Percentiles rank a stretch among this genome's conserved stretches.
Evolutionary conservation across 202 grass and related monocot genomes (phyloP).

Genomic region (Digitaria exilis): DNA sequence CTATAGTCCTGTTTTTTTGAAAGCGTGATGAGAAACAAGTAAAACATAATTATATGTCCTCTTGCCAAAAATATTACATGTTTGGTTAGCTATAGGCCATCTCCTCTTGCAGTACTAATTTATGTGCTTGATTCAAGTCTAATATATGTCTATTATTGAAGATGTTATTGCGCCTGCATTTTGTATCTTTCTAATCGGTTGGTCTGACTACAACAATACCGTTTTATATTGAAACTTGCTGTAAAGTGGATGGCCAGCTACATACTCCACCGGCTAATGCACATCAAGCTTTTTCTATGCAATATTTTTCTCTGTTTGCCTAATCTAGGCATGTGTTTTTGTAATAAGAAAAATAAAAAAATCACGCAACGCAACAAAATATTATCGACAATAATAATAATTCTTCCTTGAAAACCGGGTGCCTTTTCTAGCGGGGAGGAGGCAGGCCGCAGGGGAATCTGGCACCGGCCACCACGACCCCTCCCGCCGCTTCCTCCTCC

Average conservation of each 20-base stretch:
- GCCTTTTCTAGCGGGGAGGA: slow-evolving; percentile 27
- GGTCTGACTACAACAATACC: neutral
- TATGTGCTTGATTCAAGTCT: neutral
- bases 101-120: neutral
- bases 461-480: slow-evolving; percentile 30
- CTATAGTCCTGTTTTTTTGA: neutral
- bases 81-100: neutral
- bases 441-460: slow-evolving; percentile 46
- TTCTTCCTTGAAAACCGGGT: slow-evolving; percentile 28
- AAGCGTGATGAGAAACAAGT: too few species aligned
- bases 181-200: neutral
- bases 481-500: slow-evolving; percentile 52
- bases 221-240: neutral
- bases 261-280: neutral
- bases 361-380: neutral
- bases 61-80: neutral
- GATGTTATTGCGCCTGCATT: neutral
- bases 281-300: neutral
- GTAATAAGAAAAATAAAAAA: neutral
- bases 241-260: neutral
- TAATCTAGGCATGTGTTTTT: slow-evolving; percentile 2
- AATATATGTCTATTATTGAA: neutral
- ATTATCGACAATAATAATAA: neutral
- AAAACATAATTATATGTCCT: too few species aligned
- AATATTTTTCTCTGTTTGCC: neutral